These are phyloP conservation scores for Aspergillus flavus DNA, from an alignment of 2,329 filamentous ascomycete genomes.

Conservation along the genomic window DNA sequence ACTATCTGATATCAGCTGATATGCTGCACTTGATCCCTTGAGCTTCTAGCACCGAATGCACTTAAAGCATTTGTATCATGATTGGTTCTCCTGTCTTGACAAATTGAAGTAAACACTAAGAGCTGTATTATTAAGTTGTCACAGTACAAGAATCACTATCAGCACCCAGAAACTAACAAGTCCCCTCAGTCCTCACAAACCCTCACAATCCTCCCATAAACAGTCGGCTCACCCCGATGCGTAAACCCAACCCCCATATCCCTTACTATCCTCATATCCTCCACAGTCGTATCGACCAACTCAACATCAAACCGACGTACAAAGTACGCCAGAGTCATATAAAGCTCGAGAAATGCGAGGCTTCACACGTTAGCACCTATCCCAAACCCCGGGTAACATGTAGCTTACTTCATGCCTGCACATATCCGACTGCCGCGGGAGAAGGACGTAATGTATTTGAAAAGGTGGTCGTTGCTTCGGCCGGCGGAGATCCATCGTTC, in stretches of 20 bases:
- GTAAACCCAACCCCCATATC: background rate
- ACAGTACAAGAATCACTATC: too few relatives aligned
- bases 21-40: too few relatives aligned
- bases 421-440: slow-evolving; percentile 28
- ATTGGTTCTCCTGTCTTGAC: rapidly evolving
- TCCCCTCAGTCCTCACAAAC: background rate
- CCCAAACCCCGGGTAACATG: rapidly evolving
- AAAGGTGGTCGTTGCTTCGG: slow-evolving; percentile 20
- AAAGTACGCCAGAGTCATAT: background rate
- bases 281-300: background rate
- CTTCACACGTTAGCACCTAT: background rate
- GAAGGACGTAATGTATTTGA: slow-evolving; percentile 29
- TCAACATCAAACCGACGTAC: background rate
- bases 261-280: background rate
- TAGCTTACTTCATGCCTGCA: slow-evolving; percentile 28
- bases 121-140: too few relatives aligned
- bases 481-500: slow-evolving; percentile 29
- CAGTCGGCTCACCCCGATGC: background rate
- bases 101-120: too few relatives aligned
- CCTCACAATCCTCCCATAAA: background rate
- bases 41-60: too few relatives aligned
- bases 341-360: background rate
- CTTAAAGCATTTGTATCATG: rapidly evolving
- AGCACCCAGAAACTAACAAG: too few relatives aligned
- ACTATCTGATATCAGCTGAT: too few relatives aligned